Base-by-base conservation (phyloP, 2,329 filamentous ascomycete genomes). In the Penicillium sp. region DNA sequence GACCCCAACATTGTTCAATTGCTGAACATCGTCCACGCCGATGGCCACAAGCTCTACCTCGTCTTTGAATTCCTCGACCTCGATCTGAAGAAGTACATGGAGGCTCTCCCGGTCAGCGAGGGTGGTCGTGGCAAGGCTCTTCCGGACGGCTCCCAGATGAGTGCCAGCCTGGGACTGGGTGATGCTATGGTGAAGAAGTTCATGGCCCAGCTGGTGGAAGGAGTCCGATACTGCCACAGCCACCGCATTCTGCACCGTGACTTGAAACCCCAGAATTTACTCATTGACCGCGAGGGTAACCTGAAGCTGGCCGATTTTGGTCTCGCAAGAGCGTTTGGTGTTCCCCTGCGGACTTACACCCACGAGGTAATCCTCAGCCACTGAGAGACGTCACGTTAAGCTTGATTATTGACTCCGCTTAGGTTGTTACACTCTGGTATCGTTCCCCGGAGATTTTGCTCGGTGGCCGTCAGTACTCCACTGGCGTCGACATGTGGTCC, bases 31-130 rank as follows among this genome's bases (percentile, higher is more conserved):
- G 88, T 95, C 36, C 89, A 95, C 67, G 87, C 89, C 60, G 90
- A 95, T 64, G 88, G 89, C 41, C 87, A 94, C 72, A 95, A 95
- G 72, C 80, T 95, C 35, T 95, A 94, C 68, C 84, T 95, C 33
- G 89, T 95, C 54, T 86, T 90, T 51, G 89, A 95, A 65, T 95
- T 87, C 68, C 83, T 95, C 53, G 89, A 94, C 60, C 77, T 91
- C 42, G 89, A 95, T 59, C 74, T 95, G 56, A 95, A 95, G 74
- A 94, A 94, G 68, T 95, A 94, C 69, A 95, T 95, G 88, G 89
- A 95, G 68, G 80, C 88, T 5, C 77, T 94, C 29, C 88, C 88
- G 3, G 82, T 91, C 43, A 84, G 77, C 59, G 86, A 94, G 59
- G 88, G 88, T 53, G 88, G 88, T 27, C 81, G 88, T 44, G 88